Conservation (phyloP, 371 early-diverging fungal genomes). For the Mortierella sp. region DNA sequence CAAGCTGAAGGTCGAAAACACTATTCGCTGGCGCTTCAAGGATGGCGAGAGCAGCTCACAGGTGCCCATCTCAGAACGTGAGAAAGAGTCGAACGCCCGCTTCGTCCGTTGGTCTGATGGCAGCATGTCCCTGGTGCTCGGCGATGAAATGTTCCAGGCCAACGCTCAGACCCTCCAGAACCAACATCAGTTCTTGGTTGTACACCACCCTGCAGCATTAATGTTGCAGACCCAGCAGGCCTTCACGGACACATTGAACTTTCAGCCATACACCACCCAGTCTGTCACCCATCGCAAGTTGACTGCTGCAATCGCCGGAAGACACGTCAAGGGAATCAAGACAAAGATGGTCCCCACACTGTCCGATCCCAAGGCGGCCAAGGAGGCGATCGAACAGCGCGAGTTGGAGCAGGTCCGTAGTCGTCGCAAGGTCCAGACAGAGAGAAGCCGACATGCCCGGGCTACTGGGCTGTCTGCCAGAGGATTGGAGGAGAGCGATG, state of each 20-base stretch:
- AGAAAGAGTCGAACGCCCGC: slow-evolving; percentile 82
- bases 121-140: slow-evolving; percentile 78
- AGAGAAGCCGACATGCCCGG: slow-evolving; percentile 44
- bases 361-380: slow-evolving; percentile 68
- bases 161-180: slow-evolving; percentile 63
- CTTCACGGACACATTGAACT: slow-evolving; percentile 76
- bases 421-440: slow-evolving; percentile 44
- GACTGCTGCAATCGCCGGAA: slow-evolving; percentile 74
- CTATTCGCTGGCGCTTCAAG: slow-evolving; percentile 83
- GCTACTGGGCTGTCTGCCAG: slow-evolving; percentile 38
- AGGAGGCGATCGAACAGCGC: slow-evolving; percentile 53
- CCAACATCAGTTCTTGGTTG: slow-evolving; percentile 77
- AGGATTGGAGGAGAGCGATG: slow-evolving; percentile 57
- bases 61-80: slow-evolving; percentile 30
- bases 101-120: slow-evolving; percentile 91
- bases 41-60: slow-evolving; percentile 54
- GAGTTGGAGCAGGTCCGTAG: slow-evolving; percentile 53
- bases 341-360: slow-evolving; percentile 78
- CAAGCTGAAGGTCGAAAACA: slow-evolving; percentile 77
- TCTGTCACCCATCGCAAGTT: slow-evolving; percentile 76
- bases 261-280: slow-evolving; percentile 74
- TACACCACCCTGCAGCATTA: slow-evolving; percentile 72
- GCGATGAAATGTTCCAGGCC: slow-evolving; percentile 84
- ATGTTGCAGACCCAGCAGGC: slow-evolving; percentile 77
- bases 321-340: slow-evolving; percentile 71